Percentiles rank a stretch among this genome's conserved stretches.
Evolutionary conservation across 1,284 basidiomycete genomes (phyloP).

Genomic region (Boletus hoseneyae): DNA sequence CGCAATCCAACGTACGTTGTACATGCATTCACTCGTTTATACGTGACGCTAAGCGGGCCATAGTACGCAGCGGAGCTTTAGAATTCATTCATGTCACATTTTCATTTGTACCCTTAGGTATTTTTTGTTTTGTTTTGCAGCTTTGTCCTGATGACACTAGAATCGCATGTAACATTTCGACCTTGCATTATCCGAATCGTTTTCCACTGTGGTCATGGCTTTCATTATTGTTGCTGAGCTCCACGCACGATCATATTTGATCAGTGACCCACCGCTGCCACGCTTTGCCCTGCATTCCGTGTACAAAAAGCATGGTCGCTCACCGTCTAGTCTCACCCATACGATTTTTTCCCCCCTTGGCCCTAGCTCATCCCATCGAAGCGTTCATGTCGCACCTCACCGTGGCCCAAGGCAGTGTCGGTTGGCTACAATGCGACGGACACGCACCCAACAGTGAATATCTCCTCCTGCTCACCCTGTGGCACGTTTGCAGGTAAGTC

Average conservation of each 20-base stretch:
- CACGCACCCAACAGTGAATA: constrained; percentile 36
- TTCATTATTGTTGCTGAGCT: constrained; percentile 1
- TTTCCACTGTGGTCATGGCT: constrained; percentile 4
- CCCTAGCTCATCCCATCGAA: no score
- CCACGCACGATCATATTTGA: constrained; percentile 1
- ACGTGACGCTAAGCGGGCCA: constrained; percentile 1
- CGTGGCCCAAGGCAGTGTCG: background rate
- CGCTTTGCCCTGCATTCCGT: background rate
- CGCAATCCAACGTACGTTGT: constrained; percentile 19
- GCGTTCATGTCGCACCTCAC: background rate
- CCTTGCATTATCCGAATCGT: constrained; percentile 16
- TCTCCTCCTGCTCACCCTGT: constrained; percentile 50
- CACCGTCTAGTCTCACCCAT: background rate
- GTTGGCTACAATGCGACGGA: constrained; percentile 32
- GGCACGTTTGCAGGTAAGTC: constrained; percentile 74
- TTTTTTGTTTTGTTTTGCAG: background rate
- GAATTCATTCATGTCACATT: background rate
- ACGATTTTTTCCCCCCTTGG: no score
- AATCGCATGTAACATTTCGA: constrained; percentile 23
- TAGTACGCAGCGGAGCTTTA: constrained; percentile 30
- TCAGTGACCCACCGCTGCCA: background rate
- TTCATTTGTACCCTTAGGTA: constrained; percentile 3
- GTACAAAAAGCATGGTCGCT: constrained; percentile 9
- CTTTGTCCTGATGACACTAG: constrained; percentile 4
- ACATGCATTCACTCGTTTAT: background rate